Conservation (phyloP, 2,329 filamentous ascomycete genomes). For the Venturiaceae sp. region DNA sequence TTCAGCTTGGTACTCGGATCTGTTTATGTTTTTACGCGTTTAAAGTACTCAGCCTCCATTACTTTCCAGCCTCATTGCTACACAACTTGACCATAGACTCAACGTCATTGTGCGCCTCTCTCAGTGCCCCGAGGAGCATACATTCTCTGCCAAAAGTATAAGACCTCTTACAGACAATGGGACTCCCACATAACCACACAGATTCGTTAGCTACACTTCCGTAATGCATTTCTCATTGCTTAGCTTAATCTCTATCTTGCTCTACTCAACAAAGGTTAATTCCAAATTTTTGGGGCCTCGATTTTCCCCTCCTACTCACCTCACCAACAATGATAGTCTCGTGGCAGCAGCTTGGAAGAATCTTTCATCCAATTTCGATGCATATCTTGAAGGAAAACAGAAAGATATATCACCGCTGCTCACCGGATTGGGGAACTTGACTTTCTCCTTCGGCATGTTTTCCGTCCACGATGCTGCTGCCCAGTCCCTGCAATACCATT, state of each 20-base stretch:
- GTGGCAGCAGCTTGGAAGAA: conserved; percentile 25
- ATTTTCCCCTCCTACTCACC: conserved; percentile 24
- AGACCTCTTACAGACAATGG: neutral
- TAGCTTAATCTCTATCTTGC: neutral
- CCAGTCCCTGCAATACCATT: conserved; percentile 23
- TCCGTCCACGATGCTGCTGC: conserved; percentile 25
- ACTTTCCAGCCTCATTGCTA: neutral
- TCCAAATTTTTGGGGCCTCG: conserved; percentile 16
- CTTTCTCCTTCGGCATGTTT: conserved; percentile 31
- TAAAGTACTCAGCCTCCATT: neutral
- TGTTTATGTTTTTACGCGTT: neutral
- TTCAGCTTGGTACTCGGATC: neutral
- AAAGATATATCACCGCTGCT: neutral
- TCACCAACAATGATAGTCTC: conserved; percentile 22
- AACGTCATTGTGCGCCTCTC: neutral
- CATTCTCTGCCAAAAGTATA: neutral
- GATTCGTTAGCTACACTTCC: neutral
- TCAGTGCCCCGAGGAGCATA: neutral
- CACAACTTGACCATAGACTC: neutral
- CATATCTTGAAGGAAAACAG: conserved; percentile 11
- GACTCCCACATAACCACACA: neutral
- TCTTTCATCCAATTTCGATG: conserved; percentile 18
- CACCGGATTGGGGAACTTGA: conserved; percentile 20
- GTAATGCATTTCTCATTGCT: neutral
- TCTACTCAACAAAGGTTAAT: neutral